These are phyloP conservation scores for Rhipidocladum racemiflorum DNA, from an alignment of 176 grass and related monocot species.

Conservation along the genomic window DNA sequence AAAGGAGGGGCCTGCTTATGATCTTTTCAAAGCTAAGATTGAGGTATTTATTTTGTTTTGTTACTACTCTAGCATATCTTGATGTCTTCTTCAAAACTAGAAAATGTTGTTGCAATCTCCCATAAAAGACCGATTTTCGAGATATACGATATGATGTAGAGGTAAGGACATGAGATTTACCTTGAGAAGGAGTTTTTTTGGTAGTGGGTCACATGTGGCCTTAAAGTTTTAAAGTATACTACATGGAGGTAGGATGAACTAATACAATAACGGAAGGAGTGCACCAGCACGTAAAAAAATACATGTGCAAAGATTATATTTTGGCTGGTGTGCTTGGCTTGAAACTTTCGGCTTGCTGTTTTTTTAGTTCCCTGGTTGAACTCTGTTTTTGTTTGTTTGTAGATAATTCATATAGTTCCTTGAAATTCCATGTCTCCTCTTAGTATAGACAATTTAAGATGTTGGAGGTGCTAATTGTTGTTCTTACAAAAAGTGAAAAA, in stretches of 20 bases:
- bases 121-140: background rate
- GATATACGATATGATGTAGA: no score
- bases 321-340: background rate
- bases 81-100: background rate
- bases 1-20: slow-evolving; percentile 85
- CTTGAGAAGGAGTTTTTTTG: background rate
- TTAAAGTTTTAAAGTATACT: no score
- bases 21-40: slow-evolving; percentile 86
- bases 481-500: background rate
- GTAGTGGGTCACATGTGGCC: no score
- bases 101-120: background rate
- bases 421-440: background rate
- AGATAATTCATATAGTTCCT: background rate
- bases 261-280: background rate
- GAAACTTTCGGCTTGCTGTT: background rate
- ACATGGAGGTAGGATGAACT: background rate
- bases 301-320: background rate
- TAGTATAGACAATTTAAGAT: background rate
- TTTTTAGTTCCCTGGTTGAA: background rate
- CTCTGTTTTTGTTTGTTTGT: background rate
- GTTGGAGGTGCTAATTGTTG: background rate
- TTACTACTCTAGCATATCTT: background rate
- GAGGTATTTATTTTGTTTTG: slow-evolving; percentile 53
- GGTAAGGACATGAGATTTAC: background rate
- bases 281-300: background rate